Base-by-base conservation (phyloP, 2,329 filamentous ascomycete genomes). In the Sporothrix luriei region DNA sequence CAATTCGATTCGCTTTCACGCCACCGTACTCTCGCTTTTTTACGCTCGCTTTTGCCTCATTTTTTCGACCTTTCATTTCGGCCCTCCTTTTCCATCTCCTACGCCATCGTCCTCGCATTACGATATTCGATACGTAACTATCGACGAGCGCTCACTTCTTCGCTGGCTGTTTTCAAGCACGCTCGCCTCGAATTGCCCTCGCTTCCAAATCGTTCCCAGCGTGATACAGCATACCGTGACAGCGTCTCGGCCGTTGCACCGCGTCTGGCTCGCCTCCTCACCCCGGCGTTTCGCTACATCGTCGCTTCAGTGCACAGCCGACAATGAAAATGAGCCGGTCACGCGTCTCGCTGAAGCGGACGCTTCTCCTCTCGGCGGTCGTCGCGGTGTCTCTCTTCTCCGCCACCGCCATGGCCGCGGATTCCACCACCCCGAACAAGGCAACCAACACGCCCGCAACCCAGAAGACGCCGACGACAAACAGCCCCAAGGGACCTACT, bases 341-440 rank as follows among this genome's bases (percentile, higher is more conserved):
- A 72, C 74, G 73, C 54, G 68, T 75, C 52, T 77, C 76, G 55
- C 69, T 77, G 75, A 77, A 75, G 77, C 78, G 77, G 52, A 75
- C 75, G 72, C 75, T 79, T 71, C 74, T 79, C 68, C 71, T 77
- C 21, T 74, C 77, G 2, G 68, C 75, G 33, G 69, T 78, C 51
- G 68, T 75, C 29, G 74, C 74, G 26, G 68, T 77, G 26, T 71
- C 75, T 0, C 65, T 78, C 40, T 71, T 77, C 65, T 72, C 76
- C 11, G 70, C 72, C 21, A 70, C 69, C n/a, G 75, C 71, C 11
- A 48, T 77, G 55, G 78, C 77, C 7, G 77, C 77, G 43, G 69
- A 74, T 59, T 62, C 72, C 43, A 57, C 72, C 43, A 65, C 72
- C 33, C 59, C 70, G 48, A 69, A 52, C 13, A 68, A 66, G 29